Evolutionary conservation across 352 stramenopile genomes (phyloP), one percentile per base, ranked within the genome.

Genomic region (Pythium grandisporangium): DNA sequence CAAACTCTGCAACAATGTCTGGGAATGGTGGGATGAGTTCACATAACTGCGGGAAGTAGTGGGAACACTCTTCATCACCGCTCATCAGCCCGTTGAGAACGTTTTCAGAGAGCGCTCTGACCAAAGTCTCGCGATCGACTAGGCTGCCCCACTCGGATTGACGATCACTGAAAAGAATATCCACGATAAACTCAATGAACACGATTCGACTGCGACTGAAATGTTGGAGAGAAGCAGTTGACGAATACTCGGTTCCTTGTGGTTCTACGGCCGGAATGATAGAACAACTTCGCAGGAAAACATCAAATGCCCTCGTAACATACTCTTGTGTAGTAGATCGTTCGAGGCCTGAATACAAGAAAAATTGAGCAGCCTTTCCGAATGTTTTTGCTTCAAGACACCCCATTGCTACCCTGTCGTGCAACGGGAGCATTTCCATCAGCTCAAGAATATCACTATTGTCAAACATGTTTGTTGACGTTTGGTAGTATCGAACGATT

Each of bases 391-490:
- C 78, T 37, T 92, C 75, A 3, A 88, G 56, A 21, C 69, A 64
- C 12, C 57, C 52, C 51, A 92, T 78, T 6, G 66, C 61, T 1
- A 76, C 58, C 39, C 68, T 61, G 32, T 86, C 69, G 2, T 39
- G 59, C 13, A 40, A 25, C 25, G 48, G 26, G 24, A 81, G 48
- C 33, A 37, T 73, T 37, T 84, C 65, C 48, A 85, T 68, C 38
- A 89, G 58, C 5, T 69, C 67, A 30, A 85, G 52, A 33, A 92
- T 76, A 40, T 92, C 78, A 14, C 66, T 50, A 35, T 88, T 92
- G 40, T 89, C 75, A 43, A 92, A 92, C 65, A 89, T 78, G 27
- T 81, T 79, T 14, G 70, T 82, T 17, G 77, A 62, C 1, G 78
- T 79, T 29, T 82, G 61, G 37, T 84, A 89, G 48, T 92, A 92